These are phyloP conservation scores for Tillandsia fasciculata DNA, from an alignment of 176 grass and related monocot species.

Conservation along the genomic window DNA sequence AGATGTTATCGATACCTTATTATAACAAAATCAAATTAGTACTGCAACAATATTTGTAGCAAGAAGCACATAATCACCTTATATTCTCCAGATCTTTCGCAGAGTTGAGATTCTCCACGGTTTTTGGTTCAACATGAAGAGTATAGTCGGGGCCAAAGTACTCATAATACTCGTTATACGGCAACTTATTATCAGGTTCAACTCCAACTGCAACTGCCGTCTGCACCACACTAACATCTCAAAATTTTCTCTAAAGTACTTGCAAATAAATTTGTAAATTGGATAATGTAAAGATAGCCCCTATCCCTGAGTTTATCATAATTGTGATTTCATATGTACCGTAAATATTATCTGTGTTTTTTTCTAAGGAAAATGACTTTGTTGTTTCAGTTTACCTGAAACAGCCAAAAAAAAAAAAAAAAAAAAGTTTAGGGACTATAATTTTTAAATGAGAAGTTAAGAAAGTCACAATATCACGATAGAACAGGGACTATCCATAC, in stretches of 20 bases:
- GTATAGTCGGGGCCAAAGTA: constrained; percentile 83
- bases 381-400: no score
- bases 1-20: neutral
- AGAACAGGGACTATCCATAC: no score
- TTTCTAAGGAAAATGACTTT: no score
- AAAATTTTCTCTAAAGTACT: neutral
- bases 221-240: constrained; percentile 27
- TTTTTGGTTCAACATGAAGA: constrained; percentile 71
- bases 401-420: no score
- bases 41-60: neutral
- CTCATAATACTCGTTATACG: constrained; percentile 88
- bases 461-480: no score
- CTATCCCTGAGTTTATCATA: no score
- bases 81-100: constrained; percentile 65
- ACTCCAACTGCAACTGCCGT: constrained; percentile 92
- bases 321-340: no score
- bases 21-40: neutral
- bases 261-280: neutral
- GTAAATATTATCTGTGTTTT: no score
- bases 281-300: no score
- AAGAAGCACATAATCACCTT: constrained; percentile 31
- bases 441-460: no score
- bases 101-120: constrained; percentile 58
- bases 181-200: constrained; percentile 81
- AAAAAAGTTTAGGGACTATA: no score